Evolutionary conservation across 306 rosid genomes (phyloP), one percentile per base, ranked within the genome.

Genomic region (Quercus bicolor): DNA sequence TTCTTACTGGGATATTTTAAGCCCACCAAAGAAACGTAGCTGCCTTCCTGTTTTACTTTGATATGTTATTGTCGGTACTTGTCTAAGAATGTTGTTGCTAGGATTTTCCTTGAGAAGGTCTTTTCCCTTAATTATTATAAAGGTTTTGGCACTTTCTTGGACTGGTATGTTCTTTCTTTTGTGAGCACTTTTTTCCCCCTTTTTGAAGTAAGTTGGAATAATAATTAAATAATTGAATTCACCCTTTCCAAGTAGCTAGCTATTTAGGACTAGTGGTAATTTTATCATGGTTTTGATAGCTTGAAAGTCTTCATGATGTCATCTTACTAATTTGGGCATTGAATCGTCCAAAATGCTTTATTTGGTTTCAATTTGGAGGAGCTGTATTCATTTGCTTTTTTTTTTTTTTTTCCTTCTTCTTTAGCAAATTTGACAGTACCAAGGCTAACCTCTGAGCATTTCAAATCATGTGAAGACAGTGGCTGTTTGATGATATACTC

Each of bases 401-500:
- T 7, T 21, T n/a, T 10, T 10, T 21, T 56, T 7, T 3, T 8
- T 9, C 7, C 40, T 34, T 34, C 40, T 34, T 34, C 40, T 34
- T 34, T 34, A 12, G 12, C 45, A 8, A 40, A 7, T 40, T 11
- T 40, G 8, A 40, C 45, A 40, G 45, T 40, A 40, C 45, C 45
- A 40, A 40, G 45, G 66, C 81, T 86, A 69, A 87, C 88, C 13
- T 87, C 92, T 83, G 90, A 91, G 84, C 98, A 95, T 83, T 94
- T 95, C 68, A 90, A 95, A 80, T 79, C 92, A 78, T 87, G 94
- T 84, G 89, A 88, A 85, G 89, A 43, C 75, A 81, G 66, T 84
- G 97, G 91, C 59, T 96, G 98, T 70, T 86, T 95, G 81, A 71
- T 61, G 31, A 37, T 37, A 2, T 33, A 20, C 7, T 15, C 3